Evolutionary conservation across 2,329 filamentous ascomycete genomes (phyloP), one percentile per base, ranked within the genome.

Genomic region (Penicillium sp.): DNA sequence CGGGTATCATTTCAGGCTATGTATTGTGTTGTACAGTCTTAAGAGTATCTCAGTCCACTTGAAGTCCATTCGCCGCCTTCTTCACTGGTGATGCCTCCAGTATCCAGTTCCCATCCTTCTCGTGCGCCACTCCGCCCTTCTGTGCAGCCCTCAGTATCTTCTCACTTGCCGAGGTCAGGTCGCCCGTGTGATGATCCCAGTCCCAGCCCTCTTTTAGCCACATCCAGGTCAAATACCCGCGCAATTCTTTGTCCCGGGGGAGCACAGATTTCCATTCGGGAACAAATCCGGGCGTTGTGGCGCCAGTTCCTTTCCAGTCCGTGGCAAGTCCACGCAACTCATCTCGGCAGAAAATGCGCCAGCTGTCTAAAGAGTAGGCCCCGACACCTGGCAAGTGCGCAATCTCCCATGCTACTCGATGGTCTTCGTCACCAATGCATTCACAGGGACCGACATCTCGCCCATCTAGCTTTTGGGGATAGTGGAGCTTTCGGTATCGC

Each of bases 311-410:
- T 60, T 82, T 84, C 81, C 85, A 89, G 55, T 84, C 81, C 8
- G 71, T 66, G 1, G 85, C 82, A 15, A 83, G 68, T 0, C 83
- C 85, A 6, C 90, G 79, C 23, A 95, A 68, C 28, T 79, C 76
- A 66, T 96, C 91, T 1, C 91, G 82, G 66, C 89, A 95, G 69
- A 96, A 96, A 55, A 96, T 95, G 3, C 91, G 82, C 88, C 89
- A 96, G 63, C 87, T 91, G 68, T 96, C 91, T 42, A 92, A 75
- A 0, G 89, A 87, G 67, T 96, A 96, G 1, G 82, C 78, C 13
- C 90, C 88, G 47, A 79, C 67, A 46, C 88, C 84, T 0, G 89
- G 90, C 49, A 96, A 74, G 67, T 95, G 88, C 0, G 86, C 89
- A 52, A 95, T 87, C 63, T 96, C 91, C 84, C 89, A 95, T 0